Evolutionary conservation across 371 early-diverging fungal species (phyloP).

Genomic region (Globomyces sp.): DNA sequence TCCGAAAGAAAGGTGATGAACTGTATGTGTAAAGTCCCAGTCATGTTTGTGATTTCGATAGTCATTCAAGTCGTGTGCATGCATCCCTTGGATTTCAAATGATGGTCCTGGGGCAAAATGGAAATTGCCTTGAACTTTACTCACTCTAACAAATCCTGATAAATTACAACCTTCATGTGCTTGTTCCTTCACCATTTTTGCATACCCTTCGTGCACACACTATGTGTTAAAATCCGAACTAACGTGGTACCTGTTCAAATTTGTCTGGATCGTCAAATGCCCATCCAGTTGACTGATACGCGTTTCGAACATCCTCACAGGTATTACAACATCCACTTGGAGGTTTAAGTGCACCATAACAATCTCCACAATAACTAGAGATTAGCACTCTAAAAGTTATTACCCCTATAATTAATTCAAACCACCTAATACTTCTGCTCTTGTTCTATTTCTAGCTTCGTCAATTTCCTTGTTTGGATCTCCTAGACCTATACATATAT

Average conservation of each 20-base stretch:
- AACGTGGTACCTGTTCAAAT: conserved; percentile 72
- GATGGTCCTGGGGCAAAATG: conserved; percentile 91
- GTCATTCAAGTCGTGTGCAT: conserved; percentile 76
- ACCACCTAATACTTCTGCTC: too few species aligned
- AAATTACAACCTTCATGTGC: conserved; percentile 88
- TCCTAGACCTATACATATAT: conserved; percentile 19
- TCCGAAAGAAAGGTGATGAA: conserved; percentile 85
- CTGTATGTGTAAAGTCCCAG: conserved; percentile 80
- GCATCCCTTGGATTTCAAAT: conserved; percentile 76
- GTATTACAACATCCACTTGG: conserved; percentile 91
- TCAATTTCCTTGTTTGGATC: conserved; percentile 26
- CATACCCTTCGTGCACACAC: conserved; percentile 86
- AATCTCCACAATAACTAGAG: conserved; percentile 79
- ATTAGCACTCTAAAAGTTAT: conserved; percentile 17
- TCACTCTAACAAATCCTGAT: conserved; percentile 76
- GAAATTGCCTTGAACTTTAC: conserved; percentile 88
- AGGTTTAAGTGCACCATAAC: conserved; percentile 76
- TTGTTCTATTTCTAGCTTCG: conserved; percentile 19
- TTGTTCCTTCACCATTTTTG: conserved; percentile 71
- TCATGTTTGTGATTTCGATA: conserved; percentile 46
- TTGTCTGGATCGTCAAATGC: conserved; percentile 63
- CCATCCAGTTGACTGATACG: conserved; percentile 82
- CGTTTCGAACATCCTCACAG: conserved; percentile 87
- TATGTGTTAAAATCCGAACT: conserved; percentile 20
- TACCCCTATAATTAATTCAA: too few species aligned